Base-by-base conservation (phyloP, 345 rosid species). In the Passiflora organensis region DNA sequence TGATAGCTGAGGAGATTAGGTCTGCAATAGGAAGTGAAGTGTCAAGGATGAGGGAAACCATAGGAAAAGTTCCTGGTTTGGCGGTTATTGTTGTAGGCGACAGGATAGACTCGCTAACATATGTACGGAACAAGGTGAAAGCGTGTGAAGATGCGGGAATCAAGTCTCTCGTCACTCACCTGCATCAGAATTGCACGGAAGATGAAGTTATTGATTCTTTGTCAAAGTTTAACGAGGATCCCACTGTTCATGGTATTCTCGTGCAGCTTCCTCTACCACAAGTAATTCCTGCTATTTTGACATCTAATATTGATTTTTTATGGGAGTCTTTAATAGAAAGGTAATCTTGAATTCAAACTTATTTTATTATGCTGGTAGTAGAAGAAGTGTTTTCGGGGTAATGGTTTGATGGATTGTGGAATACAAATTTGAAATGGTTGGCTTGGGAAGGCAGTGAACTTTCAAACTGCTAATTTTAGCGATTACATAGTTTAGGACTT, bases 241-340 rank as follows among this genome's bases (percentile, higher is more conserved):
- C 76, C 1, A 78, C 96, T 1, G 58, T 91, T 75, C 93, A 91
- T 34, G 98, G 98, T 47, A 67, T 88, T 77, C 95, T 88, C 22
- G 91, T 88, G 58, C 96, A 91, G 73, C 96, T 91, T 78, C 95
- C 98, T 72, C 63, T 91, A 60, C 95, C 96, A 34, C 80, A 78
- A 78, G 94, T 91, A 77, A 78, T 71, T 73, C 73, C 72, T 61
- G 5, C 14, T 12, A 11, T 41, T 25, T 15, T 25, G 23, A 24
- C 36, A 48, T 48, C 52, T 41, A 5, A 41, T 15, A 41, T 0
- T 9, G 8, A 28, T 28, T 28, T 28, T 8, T 8, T 8, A 28
- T 28, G 3, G 3, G 3, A 2, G 34, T 28, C 3, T 28, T 28
- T 28, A 28, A 8, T 28, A 28, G 34, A 28, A 28, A 28, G 34